Evolutionary conservation across 2,329 filamentous ascomycete species (phyloP).

Genomic region (Polytolypa hystricis): DNA sequence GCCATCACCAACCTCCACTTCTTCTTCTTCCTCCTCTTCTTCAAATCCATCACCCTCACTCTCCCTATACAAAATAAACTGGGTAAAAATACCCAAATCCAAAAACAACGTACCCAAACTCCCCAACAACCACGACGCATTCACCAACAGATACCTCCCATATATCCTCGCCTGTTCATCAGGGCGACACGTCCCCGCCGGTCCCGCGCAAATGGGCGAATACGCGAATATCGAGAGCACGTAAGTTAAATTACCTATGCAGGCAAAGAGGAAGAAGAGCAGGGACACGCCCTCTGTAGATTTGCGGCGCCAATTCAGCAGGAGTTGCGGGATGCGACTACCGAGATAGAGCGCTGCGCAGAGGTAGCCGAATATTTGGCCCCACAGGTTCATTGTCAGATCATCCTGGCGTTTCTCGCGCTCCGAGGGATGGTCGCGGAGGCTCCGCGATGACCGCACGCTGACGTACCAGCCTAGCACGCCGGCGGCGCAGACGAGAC

Average conservation of each 20-base stretch:
- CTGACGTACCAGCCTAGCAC: constrained; percentile 77
- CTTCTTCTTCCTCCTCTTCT: constrained; percentile 10
- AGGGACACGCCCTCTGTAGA: constrained; percentile 87
- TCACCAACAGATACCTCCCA: constrained; percentile 73
- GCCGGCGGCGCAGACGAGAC: constrained; percentile 76
- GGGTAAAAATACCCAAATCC: constrained; percentile 76
- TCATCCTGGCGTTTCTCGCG: constrained; percentile 28
- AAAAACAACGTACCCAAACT: constrained; percentile 78
- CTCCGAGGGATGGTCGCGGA: constrained; percentile 19
- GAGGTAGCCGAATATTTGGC: constrained; percentile 87
- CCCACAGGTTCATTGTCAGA: constrained; percentile 60
- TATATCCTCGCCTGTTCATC: constrained; percentile 62
- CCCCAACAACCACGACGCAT: constrained; percentile 80
- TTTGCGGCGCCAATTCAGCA: constrained; percentile 86
- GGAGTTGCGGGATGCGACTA: constrained; percentile 76
- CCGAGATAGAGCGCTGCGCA: constrained; percentile 84
- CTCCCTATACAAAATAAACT: constrained; percentile 73
- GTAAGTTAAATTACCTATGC: constrained; percentile 87
- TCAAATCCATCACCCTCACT: constrained; percentile 20
- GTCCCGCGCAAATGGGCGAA: constrained; percentile 54
- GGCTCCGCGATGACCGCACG: constrained; percentile 32
- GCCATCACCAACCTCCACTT: constrained; percentile 1
- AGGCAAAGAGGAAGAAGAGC: constrained; percentile 94
- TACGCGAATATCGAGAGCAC: constrained; percentile 87
- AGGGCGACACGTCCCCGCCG: constrained; percentile 40